A percentile compares a stretch with the other conserved stretches of the same genome.
Evolutionary conservation across 1,139 yeast genomes (phyloP).

Genomic region (Blastobotrys proliferans): DNA sequence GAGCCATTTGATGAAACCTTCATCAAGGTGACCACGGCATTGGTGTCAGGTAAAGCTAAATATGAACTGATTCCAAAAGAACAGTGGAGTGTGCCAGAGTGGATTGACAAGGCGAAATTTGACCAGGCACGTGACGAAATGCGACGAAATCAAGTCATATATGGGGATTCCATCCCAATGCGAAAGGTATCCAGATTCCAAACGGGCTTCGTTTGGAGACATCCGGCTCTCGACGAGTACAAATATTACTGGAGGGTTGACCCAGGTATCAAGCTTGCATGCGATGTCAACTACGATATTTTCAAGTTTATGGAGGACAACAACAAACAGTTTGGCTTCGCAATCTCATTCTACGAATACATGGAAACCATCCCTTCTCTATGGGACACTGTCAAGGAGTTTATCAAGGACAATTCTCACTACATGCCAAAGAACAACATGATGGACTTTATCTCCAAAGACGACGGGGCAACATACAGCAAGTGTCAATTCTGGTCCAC

Average conservation of each 20-base stretch:
- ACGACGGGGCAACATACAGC: conserved; percentile 66
- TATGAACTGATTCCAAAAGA: conserved; percentile 65
- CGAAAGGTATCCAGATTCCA: conserved; percentile 93
- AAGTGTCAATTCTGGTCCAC: conserved; percentile 91
- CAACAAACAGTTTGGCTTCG: conserved; percentile 70
- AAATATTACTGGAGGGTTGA: conserved; percentile 97
- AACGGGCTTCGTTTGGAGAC: conserved; percentile 87
- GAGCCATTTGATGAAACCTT: conserved; percentile 52
- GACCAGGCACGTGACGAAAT: conserved; percentile 47
- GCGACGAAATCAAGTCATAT: conserved; percentile 49
- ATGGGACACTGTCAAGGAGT: conserved; percentile 73
- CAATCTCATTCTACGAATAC: conserved; percentile 82
- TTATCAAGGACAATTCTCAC: conserved; percentile 61
- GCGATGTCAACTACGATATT: conserved; percentile 80
- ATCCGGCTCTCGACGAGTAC: conserved; percentile 63
- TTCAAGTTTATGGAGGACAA: conserved; percentile 81
- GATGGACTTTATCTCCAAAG: conserved; percentile 64
- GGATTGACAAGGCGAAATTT: conserved; percentile 61
- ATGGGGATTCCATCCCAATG: conserved; percentile 65
- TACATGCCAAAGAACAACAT: conserved; percentile 52
- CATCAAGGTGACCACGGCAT: conserved; percentile 40
- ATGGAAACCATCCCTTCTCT: conserved; percentile 72
- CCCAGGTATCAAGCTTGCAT: conserved; percentile 75
- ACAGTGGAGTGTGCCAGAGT: conserved; percentile 75
- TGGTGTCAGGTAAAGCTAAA: conserved; percentile 57